phyloP scores from a whole-genome alignment of 805 yeast species.

The Lipomyces yamanashiensis region DNA sequence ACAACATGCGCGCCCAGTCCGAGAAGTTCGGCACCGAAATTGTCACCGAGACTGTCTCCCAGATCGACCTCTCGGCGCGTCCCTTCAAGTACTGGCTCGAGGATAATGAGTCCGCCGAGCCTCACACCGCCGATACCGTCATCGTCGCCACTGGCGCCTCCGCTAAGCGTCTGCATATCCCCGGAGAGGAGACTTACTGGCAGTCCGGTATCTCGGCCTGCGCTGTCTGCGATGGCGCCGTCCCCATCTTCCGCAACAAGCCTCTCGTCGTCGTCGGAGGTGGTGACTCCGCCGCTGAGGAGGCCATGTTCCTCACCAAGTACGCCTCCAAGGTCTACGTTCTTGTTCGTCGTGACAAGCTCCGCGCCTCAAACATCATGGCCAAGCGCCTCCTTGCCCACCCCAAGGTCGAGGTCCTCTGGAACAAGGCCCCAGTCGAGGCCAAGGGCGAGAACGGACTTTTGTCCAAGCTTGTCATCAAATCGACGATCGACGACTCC shows the following conservation, averaged over 20 bases:
- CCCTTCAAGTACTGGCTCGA: constrained; percentile 99
- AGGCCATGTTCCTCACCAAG: constrained; percentile 94
- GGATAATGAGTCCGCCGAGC: constrained; percentile 88
- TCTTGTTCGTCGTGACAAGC: constrained; percentile 89
- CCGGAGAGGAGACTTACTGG: constrained; percentile 99
- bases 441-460: constrained; percentile 94
- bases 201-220: constrained; percentile 99
- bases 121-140: constrained; percentile 89
- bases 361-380: constrained; percentile 97
- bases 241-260: constrained; percentile 96
- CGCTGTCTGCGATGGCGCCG: constrained; percentile 99
- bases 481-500: constrained; percentile 74
- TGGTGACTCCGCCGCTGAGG: constrained; percentile 99
- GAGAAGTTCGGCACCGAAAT: constrained; percentile 88
- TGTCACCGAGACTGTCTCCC: constrained; percentile 92
- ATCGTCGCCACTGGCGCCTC: constrained; percentile 98
- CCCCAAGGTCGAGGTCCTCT: constrained; percentile 88
- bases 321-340: constrained; percentile 95
- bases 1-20: constrained; percentile 88
- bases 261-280: constrained; percentile 99
- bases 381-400: constrained; percentile 85
- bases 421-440: constrained; percentile 81
- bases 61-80: constrained; percentile 81
- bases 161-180: constrained; percentile 89
- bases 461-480: constrained; percentile 64